Percentiles rank a stretch among this genome's conserved stretches.
Evolutionary conservation across 176 grass and related monocot genomes (phyloP).

Genomic region (Oryza rufipogon): DNA sequence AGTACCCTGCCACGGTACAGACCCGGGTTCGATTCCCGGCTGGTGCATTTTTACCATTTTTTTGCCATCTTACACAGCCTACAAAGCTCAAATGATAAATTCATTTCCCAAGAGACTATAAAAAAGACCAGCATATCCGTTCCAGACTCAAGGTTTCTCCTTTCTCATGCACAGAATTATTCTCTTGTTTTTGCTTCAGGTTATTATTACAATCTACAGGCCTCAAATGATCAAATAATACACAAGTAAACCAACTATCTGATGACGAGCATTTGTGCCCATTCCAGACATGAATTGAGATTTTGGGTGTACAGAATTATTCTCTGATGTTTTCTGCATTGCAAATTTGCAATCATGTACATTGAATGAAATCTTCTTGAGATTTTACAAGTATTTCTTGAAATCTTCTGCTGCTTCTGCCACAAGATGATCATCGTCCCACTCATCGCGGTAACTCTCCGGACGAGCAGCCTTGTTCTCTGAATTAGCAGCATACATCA

Average conservation of each 20-base stretch:
- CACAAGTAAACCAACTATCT: not conserved
- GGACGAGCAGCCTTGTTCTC: slow-evolving; percentile 52
- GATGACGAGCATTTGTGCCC: not conserved
- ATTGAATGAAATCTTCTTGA: not conserved
- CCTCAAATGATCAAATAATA: not conserved
- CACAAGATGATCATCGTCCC: slow-evolving; percentile 74
- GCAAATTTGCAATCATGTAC: not conserved
- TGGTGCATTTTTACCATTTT: slow-evolving; percentile 28
- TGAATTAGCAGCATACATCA: slow-evolving; percentile 46
- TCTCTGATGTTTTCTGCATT: not conserved
- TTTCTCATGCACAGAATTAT: not conserved
- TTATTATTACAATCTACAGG: not conserved
- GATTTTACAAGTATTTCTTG: slow-evolving; percentile 52
- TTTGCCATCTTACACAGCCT: not conserved
- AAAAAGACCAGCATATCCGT: not conserved
- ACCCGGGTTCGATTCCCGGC: slow-evolving; percentile 67
- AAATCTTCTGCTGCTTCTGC: slow-evolving; percentile 60
- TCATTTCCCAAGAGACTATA: not conserved
- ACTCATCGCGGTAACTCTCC: slow-evolving; percentile 68
- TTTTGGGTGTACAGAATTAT: not conserved
- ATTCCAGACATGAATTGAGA: not conserved
- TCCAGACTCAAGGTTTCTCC: not conserved
- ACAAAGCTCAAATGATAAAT: not conserved
- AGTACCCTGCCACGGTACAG: slow-evolving; percentile 83
- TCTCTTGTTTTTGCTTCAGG: not conserved